Evolutionary conservation across 2,329 filamentous ascomycete species (phyloP).

Genomic region (Penicillium vulpinum): DNA sequence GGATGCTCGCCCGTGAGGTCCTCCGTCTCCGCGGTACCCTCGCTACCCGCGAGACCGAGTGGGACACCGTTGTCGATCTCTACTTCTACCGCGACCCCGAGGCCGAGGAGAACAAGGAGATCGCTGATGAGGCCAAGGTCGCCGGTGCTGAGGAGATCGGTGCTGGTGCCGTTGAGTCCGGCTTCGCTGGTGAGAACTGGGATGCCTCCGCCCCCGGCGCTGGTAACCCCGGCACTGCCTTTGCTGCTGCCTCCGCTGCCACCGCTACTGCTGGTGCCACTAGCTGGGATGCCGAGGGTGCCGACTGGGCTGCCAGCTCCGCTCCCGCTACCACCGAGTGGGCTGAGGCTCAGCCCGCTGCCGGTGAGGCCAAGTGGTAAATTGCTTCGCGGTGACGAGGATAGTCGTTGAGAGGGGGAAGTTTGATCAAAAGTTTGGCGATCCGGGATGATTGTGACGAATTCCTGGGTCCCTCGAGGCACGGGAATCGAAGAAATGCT

Average conservation of each 20-base stretch:
- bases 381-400: conserved; percentile 29
- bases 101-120: conserved; percentile 98
- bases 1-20: conserved; percentile 99
- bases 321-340: conserved; percentile 41
- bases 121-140: conserved; percentile 77
- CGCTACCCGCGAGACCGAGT: conserved; percentile 91
- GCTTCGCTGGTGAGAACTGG: conserved; percentile 79
- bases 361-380: conserved; percentile 43
- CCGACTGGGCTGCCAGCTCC: conserved; percentile 55
- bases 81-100: conserved; percentile 99
- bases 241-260: conserved; percentile 68
- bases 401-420: conserved; percentile 32
- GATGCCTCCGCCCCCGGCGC: conserved; percentile 69
- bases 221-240: conserved; percentile 62
- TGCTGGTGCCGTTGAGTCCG: conserved; percentile 72
- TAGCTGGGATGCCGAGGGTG: conserved; percentile 61
- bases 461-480: conserved; percentile 12
- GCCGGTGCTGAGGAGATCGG: conserved; percentile 82
- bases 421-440: conserved; percentile 28
- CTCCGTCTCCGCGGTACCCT: conserved; percentile 97
- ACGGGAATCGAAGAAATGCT: conserved; percentile 22
- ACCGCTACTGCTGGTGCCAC: conserved; percentile 55
- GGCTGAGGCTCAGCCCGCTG: conserved; percentile 40
- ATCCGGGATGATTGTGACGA: conserved; percentile 27
- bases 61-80: conserved; percentile 99